Base-by-base conservation (phyloP, 352 stramenopile genomes). In the Phytophthora cajani region DNA sequence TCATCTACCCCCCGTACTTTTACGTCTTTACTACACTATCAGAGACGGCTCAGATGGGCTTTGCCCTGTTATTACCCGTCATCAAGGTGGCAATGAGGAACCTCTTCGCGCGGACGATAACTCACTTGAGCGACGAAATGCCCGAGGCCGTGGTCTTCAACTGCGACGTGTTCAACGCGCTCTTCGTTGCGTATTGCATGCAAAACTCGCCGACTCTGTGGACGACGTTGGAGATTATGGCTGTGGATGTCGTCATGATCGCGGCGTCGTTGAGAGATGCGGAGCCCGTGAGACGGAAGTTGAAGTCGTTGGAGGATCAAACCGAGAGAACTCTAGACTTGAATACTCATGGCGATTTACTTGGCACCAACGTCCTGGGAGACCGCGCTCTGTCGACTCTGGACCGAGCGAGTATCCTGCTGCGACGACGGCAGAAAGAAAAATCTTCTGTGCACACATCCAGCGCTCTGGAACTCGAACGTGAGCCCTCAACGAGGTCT, bases 151-250 rank as follows among this genome's bases (percentile, higher is more conserved):
- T 75, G 2, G 62, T 75, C 19, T 68, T 71, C 38, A 75, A 62
- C 40, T 56, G 55, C 16, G 56, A 75, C n/a, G 62, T 73, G 16
- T 76, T 76, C 56, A 73, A 65, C 17, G 64, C 69, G 2, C 38
- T 76, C 3, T 76, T 73, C 23, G 52, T 76, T 8, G 30, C 64
- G 1, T 70, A 69, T 21, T 72, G 58, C 25, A 76, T 73, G 63
- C 69, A 73, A 11, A 76, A 66, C 16, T 70, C 60, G 17, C 63
- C 63, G 12, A 73, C 69, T 2, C 25, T 69, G 6, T 69, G 42
- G 64, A 71, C 53, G 17, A 69, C 62, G 5, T 33, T 64, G 19
- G 63, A 64, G 47, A 49, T 76, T 16, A 69, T 76, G 69, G 16
- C 23, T 9, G 58, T 65, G 32, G 62, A 75, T 40, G 9, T 65